Base-by-base conservation (phyloP, 1,139 yeast species). In the Meyerozyma carpophila region DNA sequence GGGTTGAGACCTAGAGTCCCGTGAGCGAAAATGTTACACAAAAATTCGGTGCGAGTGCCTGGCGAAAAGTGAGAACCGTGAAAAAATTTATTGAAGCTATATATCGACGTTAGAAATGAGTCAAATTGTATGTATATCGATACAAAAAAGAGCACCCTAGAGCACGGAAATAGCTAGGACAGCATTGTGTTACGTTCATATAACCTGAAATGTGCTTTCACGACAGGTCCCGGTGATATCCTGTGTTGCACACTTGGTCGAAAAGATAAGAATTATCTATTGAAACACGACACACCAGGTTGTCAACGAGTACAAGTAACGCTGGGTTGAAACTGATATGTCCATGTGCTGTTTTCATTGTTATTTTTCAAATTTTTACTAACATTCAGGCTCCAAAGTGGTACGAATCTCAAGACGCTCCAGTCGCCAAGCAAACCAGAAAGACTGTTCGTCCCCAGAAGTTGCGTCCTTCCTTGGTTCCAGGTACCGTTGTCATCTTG, bases 401-500 rank as follows among this genome's bases (percentile, higher is more conserved):
- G 90, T 89, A 89, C 84, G 89, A 89, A 75, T 82, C 96, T 70
- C 93, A 88, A 81, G 94, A 88, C 79, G 87, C 82, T 66, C 82
- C 91, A 70, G 89, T 82, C 72, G 82, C 89, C 64, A 87, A 82
- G 78, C 81, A 81, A 72, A 70, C 87, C 70, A 89, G 95, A 83
- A 89, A 91, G 87, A 74, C 93, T 65, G 80, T 81, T 63, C 90
- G 90, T 75, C 95, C 97, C 70, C 95, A 90, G 77, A 87, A 88
- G 79, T 83, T 93, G 76, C 93, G 98, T 77, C 82, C 95, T 67
- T 87, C 98, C 57, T 82, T 93, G 69, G 95, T 88, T 61, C 98
- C 98, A 75, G 98, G 98, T 75, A 87, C 98, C 68, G 97, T 93
- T 63, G 82, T 93, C 73, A 93, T 93, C 76, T 82, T 93, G 73